Conservation (phyloP, 129 eudicot genomes). For the Glebionis coronaria region DNA sequence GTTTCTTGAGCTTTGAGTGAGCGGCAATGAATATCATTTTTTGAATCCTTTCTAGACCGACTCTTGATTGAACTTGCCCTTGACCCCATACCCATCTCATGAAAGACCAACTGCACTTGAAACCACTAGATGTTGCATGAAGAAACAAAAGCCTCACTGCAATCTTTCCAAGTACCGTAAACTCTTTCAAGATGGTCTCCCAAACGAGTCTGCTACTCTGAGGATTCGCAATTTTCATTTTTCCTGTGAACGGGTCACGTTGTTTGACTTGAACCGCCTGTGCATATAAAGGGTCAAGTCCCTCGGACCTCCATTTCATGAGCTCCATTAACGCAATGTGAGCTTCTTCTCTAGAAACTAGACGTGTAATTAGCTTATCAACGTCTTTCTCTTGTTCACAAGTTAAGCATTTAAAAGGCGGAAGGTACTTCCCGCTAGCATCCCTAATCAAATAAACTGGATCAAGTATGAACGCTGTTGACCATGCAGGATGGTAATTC, state of each 20-base stretch:
- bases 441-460: conserved; percentile 66
- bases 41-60: conserved; percentile 63
- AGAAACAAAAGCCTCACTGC: conserved; percentile 86
- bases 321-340: conserved; percentile 74
- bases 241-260: conserved; percentile 71
- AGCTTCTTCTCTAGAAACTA: conserved; percentile 78
- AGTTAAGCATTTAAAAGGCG: conserved; percentile 78
- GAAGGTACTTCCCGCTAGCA: conserved; percentile 74
- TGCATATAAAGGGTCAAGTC: conserved; percentile 83
- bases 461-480: conserved; percentile 82
- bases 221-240: conserved; percentile 86
- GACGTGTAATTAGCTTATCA: conserved; percentile 57
- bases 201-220: conserved; percentile 91
- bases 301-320: conserved; percentile 89
- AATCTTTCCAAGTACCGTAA: conserved; percentile 58
- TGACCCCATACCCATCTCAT: conserved; percentile 43
- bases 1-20: conserved; percentile 55
- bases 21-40: conserved; percentile 76
- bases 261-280: conserved; percentile 89
- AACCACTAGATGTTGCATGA: conserved; percentile 73
- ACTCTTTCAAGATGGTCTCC: conserved; percentile 82
- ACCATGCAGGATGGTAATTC: conserved; percentile 89
- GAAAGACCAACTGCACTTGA: conserved; percentile 56
- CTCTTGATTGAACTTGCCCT: conserved; percentile 42
- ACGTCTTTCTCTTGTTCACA: conserved; percentile 79